Conservation (phyloP, 352 stramenopile genomes). For the Phytophthora capsici region DNA sequence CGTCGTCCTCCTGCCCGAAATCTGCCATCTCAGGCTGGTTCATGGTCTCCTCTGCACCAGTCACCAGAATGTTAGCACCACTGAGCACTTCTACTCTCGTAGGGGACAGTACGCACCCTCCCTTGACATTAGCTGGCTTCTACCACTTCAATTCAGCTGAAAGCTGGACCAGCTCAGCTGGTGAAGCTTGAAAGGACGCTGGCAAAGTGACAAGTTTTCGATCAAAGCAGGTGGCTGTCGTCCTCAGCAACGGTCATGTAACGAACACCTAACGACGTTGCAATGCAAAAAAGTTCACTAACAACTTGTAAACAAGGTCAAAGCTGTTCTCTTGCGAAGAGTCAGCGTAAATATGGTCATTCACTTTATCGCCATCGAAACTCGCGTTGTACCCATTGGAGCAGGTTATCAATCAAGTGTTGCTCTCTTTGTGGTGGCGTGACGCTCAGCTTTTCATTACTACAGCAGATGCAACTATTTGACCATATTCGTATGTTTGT, state of each 20-base stretch:
- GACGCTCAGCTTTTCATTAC: neutral
- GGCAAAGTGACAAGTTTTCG: neutral
- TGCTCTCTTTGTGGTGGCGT: neutral
- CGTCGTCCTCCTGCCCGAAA: conserved; percentile 40
- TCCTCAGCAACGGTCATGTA: conserved; percentile 12
- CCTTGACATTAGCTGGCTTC: conserved; percentile 22
- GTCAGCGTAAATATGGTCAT: conserved; percentile 4
- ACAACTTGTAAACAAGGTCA: too few species aligned
- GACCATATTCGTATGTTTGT: too few species aligned
- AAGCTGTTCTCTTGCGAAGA: too few species aligned
- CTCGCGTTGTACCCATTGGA: neutral
- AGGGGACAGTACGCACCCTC: conserved; percentile 13
- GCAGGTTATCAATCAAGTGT: conserved; percentile 5
- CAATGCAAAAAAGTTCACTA: too few species aligned
- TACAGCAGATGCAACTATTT: neutral
- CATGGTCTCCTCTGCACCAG: conserved; percentile 24
- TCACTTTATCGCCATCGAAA: conserved; percentile 1
- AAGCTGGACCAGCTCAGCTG: too few species aligned
- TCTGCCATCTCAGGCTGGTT: conserved; percentile 66
- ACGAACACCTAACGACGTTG: conserved; percentile 8
- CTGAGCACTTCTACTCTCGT: neutral
- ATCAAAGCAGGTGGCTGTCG: conserved; percentile 2
- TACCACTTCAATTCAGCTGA: conserved; percentile 3
- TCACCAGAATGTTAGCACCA: conserved; percentile 1
- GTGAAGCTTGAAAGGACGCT: conserved; percentile 30